Base-by-base conservation (phyloP, 306 rosid species). In the Lathyrus oleraceus region DNA sequence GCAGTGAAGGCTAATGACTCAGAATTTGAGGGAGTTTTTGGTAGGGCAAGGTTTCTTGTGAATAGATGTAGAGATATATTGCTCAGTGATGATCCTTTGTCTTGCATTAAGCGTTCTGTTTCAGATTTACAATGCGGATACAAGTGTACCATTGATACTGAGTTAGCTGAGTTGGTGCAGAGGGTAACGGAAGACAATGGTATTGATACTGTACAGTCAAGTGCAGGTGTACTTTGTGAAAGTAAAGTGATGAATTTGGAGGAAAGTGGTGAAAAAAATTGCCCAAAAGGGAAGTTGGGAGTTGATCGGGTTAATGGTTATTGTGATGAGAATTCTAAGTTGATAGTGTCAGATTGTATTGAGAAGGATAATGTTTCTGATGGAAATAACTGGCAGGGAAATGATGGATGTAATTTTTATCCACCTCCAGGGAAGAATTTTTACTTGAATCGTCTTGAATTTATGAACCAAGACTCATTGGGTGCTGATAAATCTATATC, bases 351-450 rank as follows among this genome's bases (percentile, higher is more conserved):
- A 8, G 71, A 77, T 70, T 52, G 63, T 43, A 25, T 23, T 1
- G 58, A 67, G 40, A 65, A 28, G 79, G 80, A 81, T 28, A 12
- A 48, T 68, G 16, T 49, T 56, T 61, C 58, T 38, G 84, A 49
- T 67, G 72, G 75, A 11, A 61, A 44, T 36, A 61, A 44, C 23
- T 53, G 14, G 36, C 42, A 51, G 78, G 69, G 61, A 19, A 58
- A 38, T 27, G 25, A 42, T 8, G 42, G 39, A 38, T 65, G 69
- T 45, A 12, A 13, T 52, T 36, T 60, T 63, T 32, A 39, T 69
- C 64, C 76, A 13, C 75, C 87, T 32, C 96, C 96, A 30, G 96
- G 93, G 43, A 87, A 87, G 84, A 82, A 65, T 56, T 87, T 90
- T 79, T 85, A 70, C 59, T 36, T 90, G 83, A 90, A 87, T 57